Evolutionary conservation across 805 yeast genomes (phyloP), one percentile per base, ranked within the genome.

Genomic region (Barnettozyma wickerhamii): DNA sequence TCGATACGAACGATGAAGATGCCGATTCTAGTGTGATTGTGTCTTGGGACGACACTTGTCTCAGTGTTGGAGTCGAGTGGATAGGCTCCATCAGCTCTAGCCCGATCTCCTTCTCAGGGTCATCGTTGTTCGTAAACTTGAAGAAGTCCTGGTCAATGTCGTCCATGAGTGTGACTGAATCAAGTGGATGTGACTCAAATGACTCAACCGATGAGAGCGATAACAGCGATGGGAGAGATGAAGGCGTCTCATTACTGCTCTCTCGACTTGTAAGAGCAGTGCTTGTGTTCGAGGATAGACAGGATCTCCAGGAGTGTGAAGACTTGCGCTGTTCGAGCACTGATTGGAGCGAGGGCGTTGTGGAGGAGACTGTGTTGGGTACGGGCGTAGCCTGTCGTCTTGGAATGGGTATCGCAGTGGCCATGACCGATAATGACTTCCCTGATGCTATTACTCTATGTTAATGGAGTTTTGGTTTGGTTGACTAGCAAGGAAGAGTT

Each of bases 271-370:
- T 33, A 19, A 14, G 28, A 40, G 9, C 17, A 30, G 14, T 39
- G 30, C 7, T 35, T 14, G 34, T 34, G 15, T 19, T 31, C 10
- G 45, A 21, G n/a, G 46, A 28, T 10, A 42, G 30, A 10, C 35
- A 38, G 19, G 40, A 23, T 38, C 40, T 23, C 10, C 43, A 34
- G 27, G 41, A 46, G 30, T 45, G 37, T 5, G 47, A 37, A 20
- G 45, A 43, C 15, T 47, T 51, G 12, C 38, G 32, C 40, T 55
- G 58, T 27, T 48, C 49, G 18, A 53, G 31, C 6, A 53, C 50
- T 4, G 53, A 51, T 19, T 50, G 56, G 6, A 54, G 37, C 4
- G 58, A 54, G 3, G 59, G 58, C 12, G 55, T 51, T n/a, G 52
- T 50, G 38, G 46, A 29, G 28, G 48, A 23, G 3, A 27, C 20